Base-by-base conservation (phyloP, 2,329 filamentous ascomycete species). In the Ascochyta koolunga region DNA sequence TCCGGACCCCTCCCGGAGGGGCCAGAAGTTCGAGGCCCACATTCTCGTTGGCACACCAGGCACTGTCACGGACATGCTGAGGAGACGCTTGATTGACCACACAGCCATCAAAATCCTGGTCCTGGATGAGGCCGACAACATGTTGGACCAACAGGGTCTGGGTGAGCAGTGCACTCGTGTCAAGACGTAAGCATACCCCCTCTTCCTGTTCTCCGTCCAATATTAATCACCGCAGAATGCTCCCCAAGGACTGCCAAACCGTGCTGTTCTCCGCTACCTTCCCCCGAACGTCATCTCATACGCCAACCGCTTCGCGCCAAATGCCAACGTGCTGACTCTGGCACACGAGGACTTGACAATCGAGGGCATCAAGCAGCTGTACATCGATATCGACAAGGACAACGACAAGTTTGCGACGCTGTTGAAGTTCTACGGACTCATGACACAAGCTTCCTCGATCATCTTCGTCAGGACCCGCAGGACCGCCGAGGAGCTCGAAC, bases 121-220 rank as follows among this genome's bases (percentile, higher is more conserved):
- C 50, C 83, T 99, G 47, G 95, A 99, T 69, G 95, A 99, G 79
- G 95, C 95, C 52, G 95, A 99, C 79, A 98, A 97, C 79, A 99
- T 99, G 95, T 80, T 99, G 56, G 95, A 98, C 71, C 89, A 93
- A 76, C 91, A 96, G 77, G 93, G 95, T 45, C 82, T 99, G 50
- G 95, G 95, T 46, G 95, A 98, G 54, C 95, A 99, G 78, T 98
- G 93, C 76, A 85, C 92, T 66, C 87, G 93, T 63, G 91, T 97
- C 65, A 96, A 96, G 80, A 77, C 78, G 91, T 95, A 77, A 68
- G 86, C 78, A n/a, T 24, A 38, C 22, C 15, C 35, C 13, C 35
- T 35, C 31, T 37, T 37, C 18, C 8, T 25, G 3, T 22, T 39
- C 21, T 18, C 11, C 13, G 13, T 37, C 0, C 15, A 5, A 13